A percentile compares a stretch with the other conserved stretches of the same genome.
phyloP scores from a whole-genome alignment of 495 filamentous ascomycete genomes.

The Xanthoparmelia taractica region DNA sequence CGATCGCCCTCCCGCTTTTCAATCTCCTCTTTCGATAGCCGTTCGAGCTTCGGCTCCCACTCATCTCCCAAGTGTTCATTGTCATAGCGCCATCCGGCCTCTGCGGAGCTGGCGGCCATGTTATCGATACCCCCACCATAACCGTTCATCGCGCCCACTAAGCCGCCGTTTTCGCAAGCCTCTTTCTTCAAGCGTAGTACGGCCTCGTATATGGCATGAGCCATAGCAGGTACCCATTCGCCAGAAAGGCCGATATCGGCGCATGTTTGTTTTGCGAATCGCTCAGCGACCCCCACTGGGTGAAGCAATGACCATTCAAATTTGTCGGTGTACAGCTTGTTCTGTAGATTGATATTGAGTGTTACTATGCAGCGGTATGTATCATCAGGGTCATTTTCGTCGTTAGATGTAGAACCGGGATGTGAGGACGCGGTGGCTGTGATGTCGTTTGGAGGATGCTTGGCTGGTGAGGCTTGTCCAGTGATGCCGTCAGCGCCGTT shows the following conservation, averaged over 20 bases:
- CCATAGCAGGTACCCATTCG: conserved; percentile 90
- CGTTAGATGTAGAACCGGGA: conserved; percentile 39
- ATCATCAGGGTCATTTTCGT: conserved; percentile 75
- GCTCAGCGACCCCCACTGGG: conserved; percentile 82
- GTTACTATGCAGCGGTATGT: conserved; percentile 85
- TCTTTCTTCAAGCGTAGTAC: conserved; percentile 92
- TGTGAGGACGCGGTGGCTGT: conserved; percentile 47
- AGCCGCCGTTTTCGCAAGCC: conserved; percentile 78
- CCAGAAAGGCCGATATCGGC: conserved; percentile 80
- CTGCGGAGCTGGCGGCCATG: conserved; percentile 65
- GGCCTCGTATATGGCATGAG: conserved; percentile 95
- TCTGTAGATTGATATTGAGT: conserved; percentile 86
- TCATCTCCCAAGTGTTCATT: conserved; percentile 80
- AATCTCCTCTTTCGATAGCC: conserved; percentile 88
- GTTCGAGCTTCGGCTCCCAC: conserved; percentile 92
- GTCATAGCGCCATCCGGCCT: conserved; percentile 92
- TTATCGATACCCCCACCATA: conserved; percentile 78
- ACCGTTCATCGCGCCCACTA: conserved; percentile 62
- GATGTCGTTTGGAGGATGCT: conserved; percentile 37
- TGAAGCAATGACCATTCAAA: conserved; percentile 98
- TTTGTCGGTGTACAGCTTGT: conserved; percentile 89
- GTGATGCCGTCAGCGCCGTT: conserved; percentile 33
- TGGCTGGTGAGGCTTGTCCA: conserved; percentile 33
- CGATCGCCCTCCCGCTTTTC: conserved; percentile 94
- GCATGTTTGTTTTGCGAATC: conserved; percentile 85